A percentile compares a stretch with the other conserved stretches of the same genome.
Evolutionary conservation across 2,329 filamentous ascomycete species (phyloP).

Genomic region (Intubia oerlemansii): DNA sequence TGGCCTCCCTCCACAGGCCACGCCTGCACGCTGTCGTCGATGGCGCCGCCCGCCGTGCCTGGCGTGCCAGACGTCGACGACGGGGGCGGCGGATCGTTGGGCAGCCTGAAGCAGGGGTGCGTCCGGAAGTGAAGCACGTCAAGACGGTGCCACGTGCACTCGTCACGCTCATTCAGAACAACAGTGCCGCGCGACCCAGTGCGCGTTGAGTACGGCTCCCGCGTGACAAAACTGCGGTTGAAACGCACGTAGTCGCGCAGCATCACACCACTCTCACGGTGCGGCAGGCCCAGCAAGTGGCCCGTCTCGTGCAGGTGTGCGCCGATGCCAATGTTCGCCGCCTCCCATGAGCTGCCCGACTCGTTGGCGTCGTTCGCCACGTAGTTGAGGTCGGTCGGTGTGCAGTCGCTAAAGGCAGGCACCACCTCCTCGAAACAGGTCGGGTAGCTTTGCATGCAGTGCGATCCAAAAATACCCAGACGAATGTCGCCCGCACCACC

Average conservation of each 20-base stretch:
- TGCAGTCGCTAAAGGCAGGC: slow-evolving; percentile 76
- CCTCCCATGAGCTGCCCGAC: slow-evolving; percentile 80
- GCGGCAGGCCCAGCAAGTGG: slow-evolving; percentile 74
- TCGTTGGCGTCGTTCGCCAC: slow-evolving; percentile 77
- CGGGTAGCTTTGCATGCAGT: slow-evolving; percentile 80
- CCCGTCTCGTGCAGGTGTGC: slow-evolving; percentile 83
- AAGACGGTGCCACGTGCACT: slow-evolving; percentile 80
- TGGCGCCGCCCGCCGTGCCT: no score
- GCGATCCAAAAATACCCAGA: slow-evolving; percentile 79
- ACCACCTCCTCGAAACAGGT: slow-evolving; percentile 76
- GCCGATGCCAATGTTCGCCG: slow-evolving; percentile 84
- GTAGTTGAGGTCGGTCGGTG: slow-evolving; percentile 58
- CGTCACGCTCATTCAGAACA: slow-evolving; percentile 54
- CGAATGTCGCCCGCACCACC: slow-evolving; percentile 52
- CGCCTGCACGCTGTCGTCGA: slow-evolving; percentile 62
- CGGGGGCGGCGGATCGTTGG: slow-evolving; percentile 40
- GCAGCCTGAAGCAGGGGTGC: slow-evolving; percentile 75
- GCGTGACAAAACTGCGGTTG: slow-evolving; percentile 61
- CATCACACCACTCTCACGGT: slow-evolving; percentile 87
- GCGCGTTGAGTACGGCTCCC: slow-evolving; percentile 70
- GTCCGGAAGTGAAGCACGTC: slow-evolving; percentile 75
- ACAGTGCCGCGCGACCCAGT: slow-evolving; percentile 66
- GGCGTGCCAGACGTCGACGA: no score
- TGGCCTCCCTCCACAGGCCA: slow-evolving; percentile 66
- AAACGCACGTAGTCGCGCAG: slow-evolving; percentile 66